Conservation (phyloP, 257 asterid genomes). For the Mentha longifolia region DNA sequence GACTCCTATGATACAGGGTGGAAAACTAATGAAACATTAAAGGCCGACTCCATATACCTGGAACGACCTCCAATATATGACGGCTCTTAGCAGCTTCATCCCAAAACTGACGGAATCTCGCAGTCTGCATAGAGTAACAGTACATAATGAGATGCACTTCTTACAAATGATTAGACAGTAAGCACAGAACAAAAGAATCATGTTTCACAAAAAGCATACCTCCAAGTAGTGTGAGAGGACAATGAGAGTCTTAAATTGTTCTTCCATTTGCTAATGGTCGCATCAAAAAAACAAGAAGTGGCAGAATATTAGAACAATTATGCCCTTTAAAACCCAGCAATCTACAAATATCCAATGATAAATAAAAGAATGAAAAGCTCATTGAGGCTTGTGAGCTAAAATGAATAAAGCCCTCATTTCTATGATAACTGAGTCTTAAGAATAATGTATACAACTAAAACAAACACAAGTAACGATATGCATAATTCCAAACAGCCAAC, state of each 20-base stretch:
- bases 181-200: neutral
- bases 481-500: neutral
- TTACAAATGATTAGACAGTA: neutral
- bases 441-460: neutral
- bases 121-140: conserved; percentile 58
- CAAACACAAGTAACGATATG: neutral
- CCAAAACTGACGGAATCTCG: conserved; percentile 93
- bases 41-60: conserved; percentile 40
- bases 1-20: too few relatives aligned
- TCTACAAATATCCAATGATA: neutral
- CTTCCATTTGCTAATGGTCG: conserved; percentile 80
- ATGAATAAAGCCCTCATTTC: conserved; percentile 2
- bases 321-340: neutral
- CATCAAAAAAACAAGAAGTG: neutral
- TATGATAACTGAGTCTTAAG: neutral
- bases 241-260: conserved; percentile 87
- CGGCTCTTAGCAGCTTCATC: conserved; percentile 89
- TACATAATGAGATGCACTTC: neutral
- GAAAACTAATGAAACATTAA: neutral
- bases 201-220: conserved; percentile 47
- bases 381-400: neutral
- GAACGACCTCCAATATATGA: conserved; percentile 49
- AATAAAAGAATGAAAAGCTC: neutral
- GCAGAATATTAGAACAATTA: conserved; percentile 25
- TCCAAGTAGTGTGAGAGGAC: conserved; percentile 92